A percentile compares a stretch with the other conserved stretches of the same genome.
Evolutionary conservation across 225 moss, liverwort and hornwort genomes (phyloP).

Genomic region (Pseudoscleropodium purum): DNA sequence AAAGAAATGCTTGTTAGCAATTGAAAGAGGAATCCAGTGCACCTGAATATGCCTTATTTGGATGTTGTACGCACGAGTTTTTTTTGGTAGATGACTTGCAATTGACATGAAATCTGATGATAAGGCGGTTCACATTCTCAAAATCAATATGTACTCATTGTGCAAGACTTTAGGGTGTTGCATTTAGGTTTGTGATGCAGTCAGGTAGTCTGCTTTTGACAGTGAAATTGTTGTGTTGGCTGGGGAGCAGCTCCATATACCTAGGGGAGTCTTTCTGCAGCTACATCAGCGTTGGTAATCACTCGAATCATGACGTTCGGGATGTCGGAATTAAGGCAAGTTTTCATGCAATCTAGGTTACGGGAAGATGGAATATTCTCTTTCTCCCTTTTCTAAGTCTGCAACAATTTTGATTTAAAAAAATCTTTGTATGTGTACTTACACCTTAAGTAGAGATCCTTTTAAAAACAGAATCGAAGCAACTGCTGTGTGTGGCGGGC

Average conservation of each 20-base stretch:
- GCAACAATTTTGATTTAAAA: not conserved
- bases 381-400: not conserved
- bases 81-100: not conserved
- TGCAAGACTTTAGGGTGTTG: not conserved
- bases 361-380: not conserved
- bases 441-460: not conserved
- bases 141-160: not conserved
- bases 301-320: conserved; percentile 88
- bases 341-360: not conserved
- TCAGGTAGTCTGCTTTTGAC: not conserved
- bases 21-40: not conserved
- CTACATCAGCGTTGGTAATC: conserved; percentile 45
- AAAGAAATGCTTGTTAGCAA: not conserved
- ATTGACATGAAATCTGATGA: not conserved
- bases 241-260: conserved; percentile 77
- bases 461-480: not conserved
- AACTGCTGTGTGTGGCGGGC: not conserved
- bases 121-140: not conserved
- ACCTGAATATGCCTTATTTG: not conserved
- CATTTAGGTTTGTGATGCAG: not conserved
- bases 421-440: not conserved
- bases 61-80: not conserved
- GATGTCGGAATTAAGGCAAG: conserved; percentile 96
- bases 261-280: conserved; percentile 95
- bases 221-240: not conserved